Percentiles rank a stretch among this genome's conserved stretches.
Evolutionary conservation across 176 grass and related monocot species (phyloP).

Genomic region (Aegilops bicornis): DNA sequence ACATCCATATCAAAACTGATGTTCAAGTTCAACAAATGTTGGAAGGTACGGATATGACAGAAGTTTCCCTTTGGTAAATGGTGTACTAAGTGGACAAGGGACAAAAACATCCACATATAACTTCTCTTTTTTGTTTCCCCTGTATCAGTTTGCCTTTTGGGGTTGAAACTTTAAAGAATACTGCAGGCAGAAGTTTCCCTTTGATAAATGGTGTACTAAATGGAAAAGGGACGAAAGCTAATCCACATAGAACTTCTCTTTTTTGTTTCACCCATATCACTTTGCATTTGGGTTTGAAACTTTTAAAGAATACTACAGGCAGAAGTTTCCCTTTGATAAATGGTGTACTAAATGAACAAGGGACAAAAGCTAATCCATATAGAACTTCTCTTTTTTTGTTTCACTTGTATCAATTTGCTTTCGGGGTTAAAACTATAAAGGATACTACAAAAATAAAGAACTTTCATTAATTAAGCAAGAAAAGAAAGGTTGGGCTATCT

Average conservation of each 20-base stretch:
- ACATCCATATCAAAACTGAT: background rate
- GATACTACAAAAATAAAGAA: background rate
- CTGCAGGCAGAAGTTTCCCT: background rate
- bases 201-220: background rate
- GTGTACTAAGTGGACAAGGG: slow-evolving; percentile 3
- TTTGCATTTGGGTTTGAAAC: background rate
- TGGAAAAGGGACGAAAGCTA: background rate
- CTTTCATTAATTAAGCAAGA: background rate
- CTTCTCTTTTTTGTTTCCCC: slow-evolving; percentile 3
- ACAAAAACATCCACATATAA: background rate
- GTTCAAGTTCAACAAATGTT: background rate
- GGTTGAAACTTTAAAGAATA: background rate
- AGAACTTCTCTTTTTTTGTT: slow-evolving; percentile 6
- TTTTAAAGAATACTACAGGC: background rate
- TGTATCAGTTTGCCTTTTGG: background rate
- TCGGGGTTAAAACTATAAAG: background rate
- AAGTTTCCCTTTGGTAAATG: background rate
- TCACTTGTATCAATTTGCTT: background rate
- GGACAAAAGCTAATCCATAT: background rate
- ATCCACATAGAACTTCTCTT: background rate
- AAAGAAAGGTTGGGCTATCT: no score
- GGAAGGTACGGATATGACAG: background rate
- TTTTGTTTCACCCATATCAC: background rate
- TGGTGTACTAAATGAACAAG: background rate
- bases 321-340: background rate